Percentiles rank a stretch among this genome's conserved stretches.
phyloP scores from a whole-genome alignment of 495 filamentous ascomycete genomes.

The Daldinia childiae region DNA sequence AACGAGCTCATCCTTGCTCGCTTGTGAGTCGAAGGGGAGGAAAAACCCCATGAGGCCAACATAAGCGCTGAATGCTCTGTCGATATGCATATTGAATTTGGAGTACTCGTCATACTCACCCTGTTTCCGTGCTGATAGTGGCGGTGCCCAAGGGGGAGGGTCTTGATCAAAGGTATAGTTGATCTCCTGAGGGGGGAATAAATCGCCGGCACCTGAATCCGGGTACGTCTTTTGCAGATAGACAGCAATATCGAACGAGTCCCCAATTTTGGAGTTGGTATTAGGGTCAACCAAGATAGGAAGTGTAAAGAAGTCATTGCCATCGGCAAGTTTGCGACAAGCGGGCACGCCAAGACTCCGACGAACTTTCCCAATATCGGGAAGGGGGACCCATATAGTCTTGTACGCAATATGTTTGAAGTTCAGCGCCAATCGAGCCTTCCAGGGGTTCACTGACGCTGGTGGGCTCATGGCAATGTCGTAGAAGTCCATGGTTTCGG shows the following conservation, averaged over 20 bases:
- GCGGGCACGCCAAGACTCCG: constrained; percentile 54
- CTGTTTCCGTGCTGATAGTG: constrained; percentile 12
- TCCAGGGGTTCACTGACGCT: constrained; percentile 68
- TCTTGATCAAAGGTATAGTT: not conserved
- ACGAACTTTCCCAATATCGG: constrained; percentile 60
- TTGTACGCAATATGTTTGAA: constrained; percentile 63
- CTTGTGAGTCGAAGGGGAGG: constrained; percentile 57
- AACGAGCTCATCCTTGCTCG: constrained; percentile 56
- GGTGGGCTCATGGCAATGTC: constrained; percentile 61
- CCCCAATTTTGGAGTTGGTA: constrained; percentile 58
- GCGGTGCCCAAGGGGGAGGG: constrained; percentile 26
- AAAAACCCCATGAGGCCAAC: not conserved
- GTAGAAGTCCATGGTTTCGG: constrained; percentile 54
- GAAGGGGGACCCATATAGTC: constrained; percentile 61
- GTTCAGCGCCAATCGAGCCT: constrained; percentile 66
- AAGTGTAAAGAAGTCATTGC: constrained; percentile 66
- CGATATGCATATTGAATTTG: constrained; percentile 52
- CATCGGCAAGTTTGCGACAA: constrained; percentile 65
- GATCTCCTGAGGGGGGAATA: constrained; percentile 2
- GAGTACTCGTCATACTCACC: constrained; percentile 41
- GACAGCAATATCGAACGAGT: constrained; percentile 70
- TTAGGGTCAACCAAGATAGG: constrained; percentile 63
- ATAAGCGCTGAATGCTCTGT: not conserved
- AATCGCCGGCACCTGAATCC: constrained; percentile 16
- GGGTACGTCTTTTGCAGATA: constrained; percentile 64